Evolutionary conservation across 23 red algal genomes (phyloP).

Genomic region (Gracilaria domingensis): DNA sequence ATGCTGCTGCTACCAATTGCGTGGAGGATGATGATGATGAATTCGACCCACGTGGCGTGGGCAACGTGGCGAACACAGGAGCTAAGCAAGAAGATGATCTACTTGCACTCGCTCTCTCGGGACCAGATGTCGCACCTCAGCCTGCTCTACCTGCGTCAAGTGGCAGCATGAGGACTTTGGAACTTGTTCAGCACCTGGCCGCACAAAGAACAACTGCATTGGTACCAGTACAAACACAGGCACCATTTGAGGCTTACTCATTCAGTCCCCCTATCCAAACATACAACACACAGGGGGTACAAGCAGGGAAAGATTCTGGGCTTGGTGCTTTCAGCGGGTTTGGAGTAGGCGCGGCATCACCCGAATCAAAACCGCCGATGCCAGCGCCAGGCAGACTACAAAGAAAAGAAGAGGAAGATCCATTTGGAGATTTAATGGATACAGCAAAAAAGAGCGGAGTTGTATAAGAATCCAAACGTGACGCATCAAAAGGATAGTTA

Average conservation of each 20-base stretch:
- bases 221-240: background rate
- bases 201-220: too few species aligned
- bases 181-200: conserved; percentile 23
- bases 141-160: conserved; percentile 5
- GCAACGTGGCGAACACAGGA: background rate
- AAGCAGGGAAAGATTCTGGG: background rate
- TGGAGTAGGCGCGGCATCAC: conserved; percentile 12
- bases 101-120: conserved; percentile 18
- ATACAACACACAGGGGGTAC: background rate
- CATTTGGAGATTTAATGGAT: conserved; percentile 50
- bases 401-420: conserved; percentile 52
- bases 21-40: too few species aligned
- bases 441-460: conserved; percentile 54
- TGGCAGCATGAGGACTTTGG: conserved; percentile 23
- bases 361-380: background rate
- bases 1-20: too few species aligned
- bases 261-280: conserved; percentile 7
- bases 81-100: conserved; percentile 12
- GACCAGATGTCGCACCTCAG: conserved; percentile 15
- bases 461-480: conserved; percentile 1
- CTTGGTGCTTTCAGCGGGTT: conserved; percentile 25
- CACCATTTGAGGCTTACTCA: background rate
- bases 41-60: conserved; percentile 36
- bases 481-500: background rate
- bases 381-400: background rate